Evolutionary conservation across 1,139 yeast genomes (phyloP).

Genomic region (Blastobotrys illinoisensis): DNA sequence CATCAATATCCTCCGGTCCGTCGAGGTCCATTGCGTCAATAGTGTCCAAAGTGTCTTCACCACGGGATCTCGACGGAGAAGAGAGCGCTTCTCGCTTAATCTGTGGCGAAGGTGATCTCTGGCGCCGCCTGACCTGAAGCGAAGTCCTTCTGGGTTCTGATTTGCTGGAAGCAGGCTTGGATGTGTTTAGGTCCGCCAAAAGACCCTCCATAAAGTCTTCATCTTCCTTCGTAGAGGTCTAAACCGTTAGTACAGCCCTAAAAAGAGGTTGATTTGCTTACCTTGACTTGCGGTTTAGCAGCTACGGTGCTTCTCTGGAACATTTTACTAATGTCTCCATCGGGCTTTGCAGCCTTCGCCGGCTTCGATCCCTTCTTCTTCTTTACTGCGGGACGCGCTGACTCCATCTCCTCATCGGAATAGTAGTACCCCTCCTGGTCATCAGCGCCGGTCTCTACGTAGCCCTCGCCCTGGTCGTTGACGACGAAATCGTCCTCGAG

Average conservation of each 20-base stretch:
- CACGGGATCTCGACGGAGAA: neutral
- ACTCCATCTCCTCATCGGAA: constrained; percentile 47
- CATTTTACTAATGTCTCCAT: constrained; percentile 18
- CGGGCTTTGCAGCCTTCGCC: constrained; percentile 14
- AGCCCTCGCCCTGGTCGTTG: constrained; percentile 86
- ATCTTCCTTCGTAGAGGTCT: constrained; percentile 24
- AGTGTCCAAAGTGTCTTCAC: neutral
- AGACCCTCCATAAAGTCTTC: constrained; percentile 29
- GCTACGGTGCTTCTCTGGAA: constrained; percentile 8
- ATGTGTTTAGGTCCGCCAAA: constrained; percentile 15
- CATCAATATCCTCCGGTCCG: no score
- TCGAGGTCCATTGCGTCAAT: neutral
- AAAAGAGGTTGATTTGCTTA: neutral
- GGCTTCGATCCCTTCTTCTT: constrained; percentile 30
- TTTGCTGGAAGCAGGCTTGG: neutral
- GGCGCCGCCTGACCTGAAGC: neutral
- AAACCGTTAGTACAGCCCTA: constrained; percentile 4
- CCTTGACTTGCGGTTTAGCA: neutral
- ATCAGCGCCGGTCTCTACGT: constrained; percentile 86
- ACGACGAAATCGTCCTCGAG: constrained; percentile 90
- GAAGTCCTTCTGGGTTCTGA: neutral
- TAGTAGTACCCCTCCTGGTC: constrained; percentile 71
- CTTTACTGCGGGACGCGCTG: constrained; percentile 29
- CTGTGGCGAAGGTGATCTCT: neutral
- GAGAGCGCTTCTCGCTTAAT: neutral